These are phyloP conservation scores for Plasmodium blacklocki DNA, from an alignment of 169 alveolate species.

Conservation along the genomic window DNA sequence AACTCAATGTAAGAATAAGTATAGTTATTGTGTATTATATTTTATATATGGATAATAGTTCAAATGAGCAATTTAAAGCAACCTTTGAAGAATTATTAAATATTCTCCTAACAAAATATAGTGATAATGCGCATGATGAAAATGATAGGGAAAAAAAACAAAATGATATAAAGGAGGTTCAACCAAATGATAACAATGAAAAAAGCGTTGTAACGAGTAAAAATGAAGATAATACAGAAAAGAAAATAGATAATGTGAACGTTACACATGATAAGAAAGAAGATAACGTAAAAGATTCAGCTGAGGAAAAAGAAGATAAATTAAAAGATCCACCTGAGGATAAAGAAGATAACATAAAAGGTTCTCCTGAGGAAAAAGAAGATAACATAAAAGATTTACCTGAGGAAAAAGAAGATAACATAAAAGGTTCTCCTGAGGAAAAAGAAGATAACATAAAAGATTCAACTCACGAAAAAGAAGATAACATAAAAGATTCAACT, in stretches of 20 bases:
- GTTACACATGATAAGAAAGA: not conserved
- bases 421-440: not conserved
- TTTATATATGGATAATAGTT: slow-evolving; percentile 49
- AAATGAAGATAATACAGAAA: not conserved
- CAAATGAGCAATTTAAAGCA: slow-evolving; percentile 54
- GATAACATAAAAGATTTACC: not conserved
- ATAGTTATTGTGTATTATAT: slow-evolving; percentile 60
- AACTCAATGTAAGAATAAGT: slow-evolving; percentile 69
- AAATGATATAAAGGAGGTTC: slow-evolving; percentile 2
- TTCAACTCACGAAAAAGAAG: not conserved
- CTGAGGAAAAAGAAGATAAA: not conserved
- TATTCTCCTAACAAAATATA: slow-evolving; percentile 55
- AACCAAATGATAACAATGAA: not conserved
- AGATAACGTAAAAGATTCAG: not conserved
- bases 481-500: not conserved
- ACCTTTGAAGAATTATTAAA: slow-evolving; percentile 66
- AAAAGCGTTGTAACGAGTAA: not conserved
- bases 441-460: not conserved
- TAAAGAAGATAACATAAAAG: not conserved
- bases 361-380: not conserved
- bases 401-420: not conserved
- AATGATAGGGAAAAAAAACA: not conserved
- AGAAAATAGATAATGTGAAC: slow-evolving; percentile 1
- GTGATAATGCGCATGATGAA: slow-evolving; percentile 1
- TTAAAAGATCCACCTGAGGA: not conserved